These are phyloP conservation scores for Hansfordia pulvinata DNA, from an alignment of 2,329 filamentous ascomycete genomes.

Conservation along the genomic window DNA sequence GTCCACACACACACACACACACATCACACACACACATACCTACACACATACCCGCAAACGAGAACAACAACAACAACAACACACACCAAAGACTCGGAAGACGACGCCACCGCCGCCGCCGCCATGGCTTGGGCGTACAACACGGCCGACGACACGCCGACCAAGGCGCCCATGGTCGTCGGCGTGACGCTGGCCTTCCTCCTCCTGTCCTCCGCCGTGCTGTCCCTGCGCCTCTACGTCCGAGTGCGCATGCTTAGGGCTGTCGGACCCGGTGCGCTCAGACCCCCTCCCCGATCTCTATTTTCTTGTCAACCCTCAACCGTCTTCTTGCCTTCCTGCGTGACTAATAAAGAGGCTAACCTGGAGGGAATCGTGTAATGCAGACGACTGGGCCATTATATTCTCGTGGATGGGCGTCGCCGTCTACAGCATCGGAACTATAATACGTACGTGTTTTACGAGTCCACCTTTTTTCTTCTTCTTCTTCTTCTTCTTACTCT, in stretches of 20 bases:
- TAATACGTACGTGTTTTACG: constrained; percentile 18
- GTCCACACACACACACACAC: too few relatives aligned
- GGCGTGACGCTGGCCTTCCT: constrained; percentile 16
- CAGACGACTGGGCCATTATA: constrained; percentile 19
- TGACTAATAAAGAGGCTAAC: too few relatives aligned
- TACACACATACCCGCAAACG: too few relatives aligned
- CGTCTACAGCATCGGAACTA: constrained; percentile 6
- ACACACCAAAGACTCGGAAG: too few relatives aligned
- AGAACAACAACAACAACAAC: too few relatives aligned
- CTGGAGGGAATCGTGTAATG: not conserved
- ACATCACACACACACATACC: too few relatives aligned
- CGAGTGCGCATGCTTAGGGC: constrained; percentile 18
- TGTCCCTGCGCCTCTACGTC: constrained; percentile 20
- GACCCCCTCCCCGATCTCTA: not conserved
- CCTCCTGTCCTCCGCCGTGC: constrained; percentile 13
- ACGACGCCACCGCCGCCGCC: too few relatives aligned
- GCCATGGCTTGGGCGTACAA: constrained; percentile 24
- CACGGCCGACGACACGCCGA: constrained; percentile 17
- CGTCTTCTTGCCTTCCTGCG: too few relatives aligned
- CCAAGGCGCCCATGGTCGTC: constrained; percentile 18
- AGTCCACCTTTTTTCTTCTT: too few relatives aligned
- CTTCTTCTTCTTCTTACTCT: too few relatives aligned
- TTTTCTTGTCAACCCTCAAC: too few relatives aligned
- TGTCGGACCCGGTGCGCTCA: constrained; percentile 17
- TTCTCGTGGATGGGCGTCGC: constrained; percentile 13